Percentiles rank a stretch among this genome's conserved stretches.
These are phyloP conservation scores for Cryptosporidium tyzzeri DNA, from an alignment of 169 alveolate genomes.

Conservation along the genomic window DNA sequence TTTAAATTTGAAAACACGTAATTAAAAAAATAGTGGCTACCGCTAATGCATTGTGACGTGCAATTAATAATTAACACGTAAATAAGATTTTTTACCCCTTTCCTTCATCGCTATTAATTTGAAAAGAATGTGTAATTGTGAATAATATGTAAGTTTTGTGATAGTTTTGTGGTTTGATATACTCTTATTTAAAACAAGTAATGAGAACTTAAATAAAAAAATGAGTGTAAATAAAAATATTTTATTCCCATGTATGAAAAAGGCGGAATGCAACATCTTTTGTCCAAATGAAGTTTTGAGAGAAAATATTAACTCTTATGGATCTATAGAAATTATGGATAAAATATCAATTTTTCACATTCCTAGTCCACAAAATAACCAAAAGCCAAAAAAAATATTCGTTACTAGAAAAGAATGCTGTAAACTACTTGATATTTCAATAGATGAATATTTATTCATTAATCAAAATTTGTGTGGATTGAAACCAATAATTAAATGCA, in stretches of 20 bases:
- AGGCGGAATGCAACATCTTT: slow-evolving; percentile 6
- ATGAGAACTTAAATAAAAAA: not conserved
- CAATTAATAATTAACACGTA: slow-evolving; percentile 46
- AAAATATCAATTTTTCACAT: slow-evolving; percentile 41
- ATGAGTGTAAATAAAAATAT: slow-evolving; percentile 4
- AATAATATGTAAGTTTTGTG: slow-evolving; percentile 3
- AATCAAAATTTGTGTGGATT: slow-evolving; percentile 23
- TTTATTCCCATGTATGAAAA: slow-evolving; percentile 19
- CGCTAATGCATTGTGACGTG: slow-evolving; percentile 65
- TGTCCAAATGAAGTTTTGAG: not conserved
- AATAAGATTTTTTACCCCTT: not conserved
- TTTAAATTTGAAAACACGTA: slow-evolving; percentile 3
- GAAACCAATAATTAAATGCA: slow-evolving; percentile 49
- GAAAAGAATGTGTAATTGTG: not conserved
- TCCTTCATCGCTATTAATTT: not conserved
- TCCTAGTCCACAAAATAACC: slow-evolving; percentile 38
- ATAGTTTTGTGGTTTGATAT: not conserved
- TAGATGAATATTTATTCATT: slow-evolving; percentile 46
- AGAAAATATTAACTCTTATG: not conserved
- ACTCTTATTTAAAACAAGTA: not conserved
- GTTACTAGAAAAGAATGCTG: slow-evolving; percentile 47
- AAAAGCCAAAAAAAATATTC: slow-evolving; percentile 46
- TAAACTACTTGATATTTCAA: slow-evolving; percentile 43
- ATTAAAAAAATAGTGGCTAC: slow-evolving; percentile 32
- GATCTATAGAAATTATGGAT: slow-evolving; percentile 14